Evolutionary conservation across 306 rosid species (phyloP).

Genomic region (Fragaria nilgerrensis): DNA sequence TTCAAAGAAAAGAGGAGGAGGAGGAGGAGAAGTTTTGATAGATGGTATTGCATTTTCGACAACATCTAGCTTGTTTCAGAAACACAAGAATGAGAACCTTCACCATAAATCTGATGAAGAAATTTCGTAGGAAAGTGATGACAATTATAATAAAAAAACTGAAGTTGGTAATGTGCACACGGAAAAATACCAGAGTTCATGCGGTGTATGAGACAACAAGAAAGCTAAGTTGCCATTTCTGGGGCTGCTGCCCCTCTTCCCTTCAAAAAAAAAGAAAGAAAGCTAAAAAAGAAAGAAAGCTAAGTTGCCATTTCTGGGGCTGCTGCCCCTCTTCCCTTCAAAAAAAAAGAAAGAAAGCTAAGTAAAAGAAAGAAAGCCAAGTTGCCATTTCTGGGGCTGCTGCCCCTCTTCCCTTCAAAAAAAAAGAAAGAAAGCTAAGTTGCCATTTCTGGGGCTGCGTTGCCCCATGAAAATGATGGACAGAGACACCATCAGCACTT

Average conservation of each 20-base stretch:
- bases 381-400: too few species aligned
- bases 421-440: background rate
- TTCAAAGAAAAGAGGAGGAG: background rate
- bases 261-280: background rate
- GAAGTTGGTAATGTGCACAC: background rate
- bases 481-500: background rate
- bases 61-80: too few species aligned
- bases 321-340: too few species aligned
- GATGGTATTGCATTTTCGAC: background rate
- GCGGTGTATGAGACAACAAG: background rate
- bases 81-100: too few species aligned
- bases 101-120: too few species aligned
- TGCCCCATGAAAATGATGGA: background rate
- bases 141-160: background rate
- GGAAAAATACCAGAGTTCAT: background rate
- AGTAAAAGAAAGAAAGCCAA: background rate
- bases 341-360: background rate
- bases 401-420: too few species aligned
- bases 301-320: too few species aligned
- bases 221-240: background rate
- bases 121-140: background rate
- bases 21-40: conserved; percentile 12
- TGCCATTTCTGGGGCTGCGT: too few species aligned
- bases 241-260: too few species aligned
- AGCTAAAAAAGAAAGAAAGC: too few species aligned